Conservation (phyloP, 148 eudicot species). For the Vaccinium myrtillus region DNA sequence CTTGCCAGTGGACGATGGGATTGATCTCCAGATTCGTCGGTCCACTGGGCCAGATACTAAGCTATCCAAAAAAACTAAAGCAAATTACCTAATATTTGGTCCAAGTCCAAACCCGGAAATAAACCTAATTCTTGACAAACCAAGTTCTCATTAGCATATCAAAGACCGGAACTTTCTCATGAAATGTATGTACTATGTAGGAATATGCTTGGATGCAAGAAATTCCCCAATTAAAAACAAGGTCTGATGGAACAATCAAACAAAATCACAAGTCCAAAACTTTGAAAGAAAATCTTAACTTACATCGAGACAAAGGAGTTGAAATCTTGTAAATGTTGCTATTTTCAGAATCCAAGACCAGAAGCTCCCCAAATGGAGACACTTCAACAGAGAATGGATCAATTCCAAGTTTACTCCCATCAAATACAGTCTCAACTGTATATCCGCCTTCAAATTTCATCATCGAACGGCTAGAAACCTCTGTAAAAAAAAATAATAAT, state of each 20-base stretch:
- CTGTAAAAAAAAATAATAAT: constrained; percentile 32
- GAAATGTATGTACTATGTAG: background rate
- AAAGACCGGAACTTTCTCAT: background rate
- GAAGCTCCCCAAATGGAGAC: constrained; percentile 61
- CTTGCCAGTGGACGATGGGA: too few species aligned
- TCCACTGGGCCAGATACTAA: too few species aligned
- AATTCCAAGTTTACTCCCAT: constrained; percentile 83
- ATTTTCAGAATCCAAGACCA: constrained; percentile 67
- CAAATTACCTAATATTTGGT: background rate
- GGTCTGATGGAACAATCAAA: constrained; percentile 9
- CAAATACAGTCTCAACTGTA: constrained; percentile 73
- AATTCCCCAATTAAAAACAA: background rate
- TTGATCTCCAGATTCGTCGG: too few species aligned
- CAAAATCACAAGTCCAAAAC: background rate
- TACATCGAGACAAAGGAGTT: constrained; percentile 58
- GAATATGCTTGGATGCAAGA: background rate
- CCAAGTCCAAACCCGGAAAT: background rate
- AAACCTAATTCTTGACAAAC: background rate
- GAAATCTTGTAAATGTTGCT: constrained; percentile 76
- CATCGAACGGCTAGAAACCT: constrained; percentile 59
- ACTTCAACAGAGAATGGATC: constrained; percentile 69
- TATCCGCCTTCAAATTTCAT: constrained; percentile 75
- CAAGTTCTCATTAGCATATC: background rate
- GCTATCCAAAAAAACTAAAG: too few species aligned
- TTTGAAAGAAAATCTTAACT: constrained; percentile 19